These are phyloP conservation scores for Paramyrothecium roridum DNA, from an alignment of 2,329 filamentous ascomycete species.

Conservation along the genomic window DNA sequence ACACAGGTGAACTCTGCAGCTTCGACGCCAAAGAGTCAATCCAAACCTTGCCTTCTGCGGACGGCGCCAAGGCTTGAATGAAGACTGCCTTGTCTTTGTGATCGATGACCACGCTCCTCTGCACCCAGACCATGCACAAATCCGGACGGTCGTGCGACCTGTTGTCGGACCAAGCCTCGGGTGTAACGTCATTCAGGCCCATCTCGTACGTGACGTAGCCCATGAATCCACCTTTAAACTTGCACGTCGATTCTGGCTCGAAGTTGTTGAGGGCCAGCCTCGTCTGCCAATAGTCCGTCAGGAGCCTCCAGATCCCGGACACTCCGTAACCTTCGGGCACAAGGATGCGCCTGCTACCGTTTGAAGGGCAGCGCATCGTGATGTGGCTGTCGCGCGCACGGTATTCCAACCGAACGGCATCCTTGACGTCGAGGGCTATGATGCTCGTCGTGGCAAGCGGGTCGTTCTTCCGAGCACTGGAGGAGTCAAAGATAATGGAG, in stretches of 20 bases:
- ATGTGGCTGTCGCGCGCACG: slow-evolving; percentile 42
- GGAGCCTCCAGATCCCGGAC: slow-evolving; percentile 45
- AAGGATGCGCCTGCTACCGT: slow-evolving; percentile 18
- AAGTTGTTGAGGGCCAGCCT: slow-evolving; percentile 16
- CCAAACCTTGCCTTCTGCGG: slow-evolving; percentile 25
- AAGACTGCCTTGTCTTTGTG: slow-evolving; percentile 60
- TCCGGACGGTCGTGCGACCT: slow-evolving; percentile 55
- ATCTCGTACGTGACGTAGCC: slow-evolving; percentile 85
- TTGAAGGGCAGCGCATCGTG: slow-evolving; percentile 20
- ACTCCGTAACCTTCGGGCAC: slow-evolving; percentile 19
- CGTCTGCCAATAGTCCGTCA: slow-evolving; percentile 40
- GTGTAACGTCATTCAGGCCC: slow-evolving; percentile 49
- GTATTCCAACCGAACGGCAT: slow-evolving; percentile 57
- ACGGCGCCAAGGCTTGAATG: slow-evolving; percentile 49
- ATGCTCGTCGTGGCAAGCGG: slow-evolving; percentile 63
- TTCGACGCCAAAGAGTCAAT: slow-evolving; percentile 21
- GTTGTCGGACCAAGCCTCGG: slow-evolving; percentile 18
- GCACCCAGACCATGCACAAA: slow-evolving; percentile 72
- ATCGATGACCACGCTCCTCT: slow-evolving; percentile 74
- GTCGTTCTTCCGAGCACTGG: slow-evolving; percentile 46
- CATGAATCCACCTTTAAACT: slow-evolving; percentile 82
- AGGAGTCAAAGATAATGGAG: slow-evolving; percentile 57
- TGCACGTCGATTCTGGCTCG: slow-evolving; percentile 52
- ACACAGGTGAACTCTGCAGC: slow-evolving; percentile 28
- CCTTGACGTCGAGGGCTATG: slow-evolving; percentile 61